Evolutionary conservation across 108 stramenopile genomes (phyloP).

Genomic region (Nannochloropsis gaditana): DNA sequence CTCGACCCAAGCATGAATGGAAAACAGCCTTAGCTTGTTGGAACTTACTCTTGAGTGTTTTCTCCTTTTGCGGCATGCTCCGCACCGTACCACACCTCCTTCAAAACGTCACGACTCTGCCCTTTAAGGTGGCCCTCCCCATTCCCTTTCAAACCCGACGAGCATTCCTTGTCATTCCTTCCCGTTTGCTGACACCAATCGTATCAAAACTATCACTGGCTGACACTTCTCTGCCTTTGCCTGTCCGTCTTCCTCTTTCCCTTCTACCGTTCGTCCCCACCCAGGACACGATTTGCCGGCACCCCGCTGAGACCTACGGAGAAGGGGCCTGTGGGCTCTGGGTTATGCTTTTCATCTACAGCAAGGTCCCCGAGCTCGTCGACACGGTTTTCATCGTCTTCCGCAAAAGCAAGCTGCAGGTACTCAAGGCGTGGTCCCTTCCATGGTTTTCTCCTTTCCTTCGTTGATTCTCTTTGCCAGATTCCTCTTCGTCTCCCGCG

Average conservation of each 20-base stretch:
- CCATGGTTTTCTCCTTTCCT: too few species aligned
- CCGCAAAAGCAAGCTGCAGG: slow-evolving; percentile 45
- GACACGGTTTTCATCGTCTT: slow-evolving; percentile 61
- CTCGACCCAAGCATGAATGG: slow-evolving; percentile 14
- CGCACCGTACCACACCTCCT: background rate
- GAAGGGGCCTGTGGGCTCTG: slow-evolving; percentile 74
- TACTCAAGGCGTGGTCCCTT: background rate
- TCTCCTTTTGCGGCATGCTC: background rate
- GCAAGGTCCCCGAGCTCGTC: slow-evolving; percentile 66
- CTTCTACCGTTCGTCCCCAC: background rate
- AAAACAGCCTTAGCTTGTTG: background rate
- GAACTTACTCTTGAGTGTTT: background rate
- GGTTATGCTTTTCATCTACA: slow-evolving; percentile 82
- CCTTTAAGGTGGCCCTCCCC: background rate
- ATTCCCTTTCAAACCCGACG: background rate
- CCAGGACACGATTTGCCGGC: slow-evolving; percentile 15
- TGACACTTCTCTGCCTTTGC: background rate
- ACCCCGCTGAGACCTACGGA: slow-evolving; percentile 56
- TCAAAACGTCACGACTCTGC: background rate
- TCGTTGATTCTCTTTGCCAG: background rate
- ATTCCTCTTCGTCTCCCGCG: too few species aligned
- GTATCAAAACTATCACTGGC: background rate
- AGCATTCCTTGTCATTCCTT: background rate
- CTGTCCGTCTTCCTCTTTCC: background rate
- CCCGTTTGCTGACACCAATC: background rate